Evolutionary conservation across 441 rosid genomes (phyloP).

Genomic region (Adansonia grandidieri): DNA sequence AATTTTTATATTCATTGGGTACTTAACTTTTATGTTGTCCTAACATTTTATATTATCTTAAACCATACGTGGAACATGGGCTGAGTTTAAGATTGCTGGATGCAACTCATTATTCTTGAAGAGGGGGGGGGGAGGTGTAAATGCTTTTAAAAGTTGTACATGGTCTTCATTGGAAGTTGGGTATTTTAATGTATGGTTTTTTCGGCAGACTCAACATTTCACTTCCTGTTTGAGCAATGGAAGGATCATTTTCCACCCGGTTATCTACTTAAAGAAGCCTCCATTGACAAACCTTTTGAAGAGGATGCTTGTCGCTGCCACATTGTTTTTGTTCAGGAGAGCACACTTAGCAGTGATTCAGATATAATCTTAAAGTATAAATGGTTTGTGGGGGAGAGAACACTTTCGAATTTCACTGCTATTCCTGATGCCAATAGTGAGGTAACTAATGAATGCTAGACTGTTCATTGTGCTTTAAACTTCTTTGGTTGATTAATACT

Average conservation of each 20-base stretch:
- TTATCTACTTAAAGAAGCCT: slow-evolving; percentile 78
- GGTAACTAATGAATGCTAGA: slow-evolving; percentile 49
- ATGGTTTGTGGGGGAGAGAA: slow-evolving; percentile 82
- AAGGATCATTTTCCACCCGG: slow-evolving; percentile 74
- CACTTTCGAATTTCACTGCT: slow-evolving; percentile 74
- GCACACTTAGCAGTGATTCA: slow-evolving; percentile 50
- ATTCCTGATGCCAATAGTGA: slow-evolving; percentile 77
- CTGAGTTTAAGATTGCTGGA: slow-evolving; percentile 32
- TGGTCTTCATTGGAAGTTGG: slow-evolving; percentile 22
- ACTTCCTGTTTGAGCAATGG: slow-evolving; percentile 88
- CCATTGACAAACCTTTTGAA: slow-evolving; percentile 87
- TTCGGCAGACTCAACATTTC: slow-evolving; percentile 76
- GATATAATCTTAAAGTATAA: slow-evolving; percentile 72
- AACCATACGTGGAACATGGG: background rate
- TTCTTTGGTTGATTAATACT: slow-evolving; percentile 11
- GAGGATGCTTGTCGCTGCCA: slow-evolving; percentile 87
- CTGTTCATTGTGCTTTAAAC: background rate
- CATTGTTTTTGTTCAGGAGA: slow-evolving; percentile 70
- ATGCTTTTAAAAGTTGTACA: slow-evolving; percentile 11
- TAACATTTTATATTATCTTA: slow-evolving; percentile 19
- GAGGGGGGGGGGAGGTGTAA: background rate
- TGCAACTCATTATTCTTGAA: slow-evolving; percentile 20
- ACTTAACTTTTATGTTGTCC: slow-evolving; percentile 2
- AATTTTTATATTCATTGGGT: too few species aligned
- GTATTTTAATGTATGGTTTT: slow-evolving; percentile 30